phyloP scores from a whole-genome alignment of 805 yeast genomes.

The Pichia gijzeniarum region DNA sequence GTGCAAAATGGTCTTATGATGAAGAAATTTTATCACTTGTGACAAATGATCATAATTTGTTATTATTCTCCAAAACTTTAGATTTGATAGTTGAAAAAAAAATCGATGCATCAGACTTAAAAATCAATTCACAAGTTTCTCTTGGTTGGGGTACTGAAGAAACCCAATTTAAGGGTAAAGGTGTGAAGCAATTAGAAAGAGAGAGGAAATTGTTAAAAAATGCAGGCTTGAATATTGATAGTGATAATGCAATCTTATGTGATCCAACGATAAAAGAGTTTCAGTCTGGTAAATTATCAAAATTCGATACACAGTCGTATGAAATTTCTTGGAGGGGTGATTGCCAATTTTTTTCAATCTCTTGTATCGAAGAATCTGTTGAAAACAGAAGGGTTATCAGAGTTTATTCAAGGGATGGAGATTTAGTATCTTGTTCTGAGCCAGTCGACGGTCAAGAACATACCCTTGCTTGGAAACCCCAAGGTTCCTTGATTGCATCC shows the following conservation, averaged over 20 bases:
- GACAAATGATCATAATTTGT: slow-evolving; percentile 53
- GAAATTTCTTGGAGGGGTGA: slow-evolving; percentile 93
- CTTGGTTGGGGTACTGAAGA: slow-evolving; percentile 99
- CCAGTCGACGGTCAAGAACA: slow-evolving; percentile 81
- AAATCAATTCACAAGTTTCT: slow-evolving; percentile 73
- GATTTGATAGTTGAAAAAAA: slow-evolving; percentile 70
- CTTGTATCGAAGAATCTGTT: slow-evolving; percentile 48
- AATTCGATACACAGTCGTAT: slow-evolving; percentile 42
- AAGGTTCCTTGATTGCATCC: slow-evolving; percentile 80
- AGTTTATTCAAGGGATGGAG: slow-evolving; percentile 71
- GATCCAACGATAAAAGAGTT: slow-evolving; percentile 84
- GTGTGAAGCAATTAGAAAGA: slow-evolving; percentile 75
- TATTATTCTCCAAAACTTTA: slow-evolving; percentile 66
- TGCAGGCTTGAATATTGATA: slow-evolving; percentile 64
- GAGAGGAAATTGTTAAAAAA: slow-evolving; percentile 48
- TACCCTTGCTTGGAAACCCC: slow-evolving; percentile 80
- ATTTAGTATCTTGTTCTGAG: slow-evolving; percentile 80
- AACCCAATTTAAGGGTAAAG: slow-evolving; percentile 93
- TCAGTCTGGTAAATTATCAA: slow-evolving; percentile 60
- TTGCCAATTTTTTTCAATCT: slow-evolving; percentile 72
- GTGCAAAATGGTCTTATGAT: slow-evolving; percentile 86
- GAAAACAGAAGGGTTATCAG: slow-evolving; percentile 65
- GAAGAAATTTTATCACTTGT: slow-evolving; percentile 76
- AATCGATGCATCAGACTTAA: slow-evolving; percentile 56
- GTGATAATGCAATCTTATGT: slow-evolving; percentile 46